These are phyloP conservation scores for Amanita rubescens DNA, from an alignment of 768 basidiomycete genomes.

Conservation along the genomic window DNA sequence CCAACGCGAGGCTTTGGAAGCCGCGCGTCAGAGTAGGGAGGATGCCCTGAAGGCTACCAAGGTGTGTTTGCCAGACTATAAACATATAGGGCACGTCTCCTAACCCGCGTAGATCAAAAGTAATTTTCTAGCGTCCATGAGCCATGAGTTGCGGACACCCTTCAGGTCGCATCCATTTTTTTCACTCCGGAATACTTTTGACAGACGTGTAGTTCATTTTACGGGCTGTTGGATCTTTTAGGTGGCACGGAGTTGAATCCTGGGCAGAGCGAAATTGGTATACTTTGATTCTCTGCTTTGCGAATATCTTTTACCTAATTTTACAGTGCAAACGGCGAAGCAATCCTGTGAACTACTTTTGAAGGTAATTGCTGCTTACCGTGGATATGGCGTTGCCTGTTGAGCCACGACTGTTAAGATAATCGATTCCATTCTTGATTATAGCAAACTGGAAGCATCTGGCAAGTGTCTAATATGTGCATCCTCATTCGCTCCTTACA, in stretches of 20 bases:
- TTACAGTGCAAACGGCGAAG: conserved; percentile 65
- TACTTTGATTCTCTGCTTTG: conserved; percentile 2
- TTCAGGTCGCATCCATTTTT: conserved; percentile 44
- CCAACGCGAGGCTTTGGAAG: conserved; percentile 62
- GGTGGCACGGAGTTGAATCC: conserved; percentile 63
- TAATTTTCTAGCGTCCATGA: conserved; percentile 73
- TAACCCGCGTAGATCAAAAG: conserved; percentile 52
- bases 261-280: conserved; percentile 66
- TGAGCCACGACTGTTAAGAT: conserved; percentile 34
- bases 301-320: background rate
- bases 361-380: conserved; percentile 34
- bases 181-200: background rate
- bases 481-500: conserved; percentile 3
- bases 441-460: conserved; percentile 73
- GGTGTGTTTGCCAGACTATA: conserved; percentile 25
- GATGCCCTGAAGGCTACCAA: conserved; percentile 71
- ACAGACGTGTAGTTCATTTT: conserved; percentile 49
- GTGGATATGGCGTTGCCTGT: background rate
- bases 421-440: conserved; percentile 73
- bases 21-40: conserved; percentile 61
- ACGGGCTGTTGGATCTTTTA: conserved; percentile 67
- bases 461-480: conserved; percentile 26
- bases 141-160: conserved; percentile 69
- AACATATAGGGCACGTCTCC: background rate
- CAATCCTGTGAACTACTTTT: conserved; percentile 70